A percentile compares a stretch with the other conserved stretches of the same genome.
Conservation (phyloP, 768 basidiomycete species). For the Mycena chlorophos region DNA sequence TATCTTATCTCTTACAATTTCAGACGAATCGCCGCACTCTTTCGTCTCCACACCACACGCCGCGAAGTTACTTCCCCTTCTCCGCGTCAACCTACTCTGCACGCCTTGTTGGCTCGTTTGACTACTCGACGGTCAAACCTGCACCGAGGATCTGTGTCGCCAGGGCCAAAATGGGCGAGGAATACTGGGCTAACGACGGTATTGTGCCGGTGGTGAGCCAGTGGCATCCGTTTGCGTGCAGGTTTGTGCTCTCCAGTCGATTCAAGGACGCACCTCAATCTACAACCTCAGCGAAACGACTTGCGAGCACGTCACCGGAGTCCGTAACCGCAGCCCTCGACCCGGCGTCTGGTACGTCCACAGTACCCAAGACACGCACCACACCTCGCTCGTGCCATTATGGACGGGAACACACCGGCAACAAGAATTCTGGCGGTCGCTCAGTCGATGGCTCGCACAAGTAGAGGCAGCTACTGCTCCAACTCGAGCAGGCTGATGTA, state of each 20-base stretch:
- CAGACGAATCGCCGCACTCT: neutral
- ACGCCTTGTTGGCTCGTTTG: constrained; percentile 36
- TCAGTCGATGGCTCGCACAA: constrained; percentile 38
- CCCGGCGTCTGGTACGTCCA: constrained; percentile 48
- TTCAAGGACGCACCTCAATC: neutral
- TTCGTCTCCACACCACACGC: neutral
- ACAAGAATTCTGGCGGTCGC: constrained; percentile 39
- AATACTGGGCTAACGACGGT: constrained; percentile 47
- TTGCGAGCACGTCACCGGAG: neutral
- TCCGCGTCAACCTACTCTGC: constrained; percentile 26
- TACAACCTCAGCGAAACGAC: constrained; percentile 1
- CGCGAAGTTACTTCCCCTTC: constrained; percentile 10
- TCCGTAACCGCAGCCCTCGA: constrained; percentile 8
- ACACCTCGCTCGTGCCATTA: constrained; percentile 41
- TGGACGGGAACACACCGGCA: constrained; percentile 39
- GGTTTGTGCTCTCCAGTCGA: constrained; percentile 25
- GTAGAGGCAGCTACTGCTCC: constrained; percentile 31
- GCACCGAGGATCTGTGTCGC: neutral
- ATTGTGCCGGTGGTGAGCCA: constrained; percentile 52
- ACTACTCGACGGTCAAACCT: constrained; percentile 38
- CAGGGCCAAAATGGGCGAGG: constrained; percentile 25
- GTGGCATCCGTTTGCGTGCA: constrained; percentile 50
- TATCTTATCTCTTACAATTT: neutral
- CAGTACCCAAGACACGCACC: constrained; percentile 34
- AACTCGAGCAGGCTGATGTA: neutral